Evolutionary conservation across 805 yeast genomes (phyloP).

Genomic region (Lipomyces starkeyi): DNA sequence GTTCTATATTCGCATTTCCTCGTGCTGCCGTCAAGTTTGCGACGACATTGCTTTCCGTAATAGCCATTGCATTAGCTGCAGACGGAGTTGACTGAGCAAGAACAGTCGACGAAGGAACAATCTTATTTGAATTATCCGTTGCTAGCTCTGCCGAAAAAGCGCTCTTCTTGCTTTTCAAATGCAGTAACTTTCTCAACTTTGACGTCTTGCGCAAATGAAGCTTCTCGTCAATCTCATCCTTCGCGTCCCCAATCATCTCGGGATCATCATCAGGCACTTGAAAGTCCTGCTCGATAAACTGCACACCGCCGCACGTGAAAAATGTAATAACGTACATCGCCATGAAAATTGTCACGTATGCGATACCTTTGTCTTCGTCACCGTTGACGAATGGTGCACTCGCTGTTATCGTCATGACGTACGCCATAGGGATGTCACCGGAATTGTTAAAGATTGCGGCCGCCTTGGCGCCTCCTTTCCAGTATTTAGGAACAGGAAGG

Average conservation of each 20-base stretch:
- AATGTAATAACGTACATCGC: constrained; percentile 70
- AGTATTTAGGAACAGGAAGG: constrained; percentile 68
- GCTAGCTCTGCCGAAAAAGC: neutral
- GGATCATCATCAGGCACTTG: constrained; percentile 39
- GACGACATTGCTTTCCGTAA: neutral
- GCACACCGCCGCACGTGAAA: constrained; percentile 78
- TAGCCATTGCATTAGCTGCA: neutral
- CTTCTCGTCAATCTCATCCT: constrained; percentile 3
- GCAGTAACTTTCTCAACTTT: constrained; percentile 5
- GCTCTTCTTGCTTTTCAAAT: neutral
- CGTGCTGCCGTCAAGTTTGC: neutral
- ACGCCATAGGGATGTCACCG: constrained; percentile 85
- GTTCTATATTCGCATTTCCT: neutral
- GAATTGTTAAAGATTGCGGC: constrained; percentile 81
- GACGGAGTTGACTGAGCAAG: neutral
- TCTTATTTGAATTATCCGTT: neutral
- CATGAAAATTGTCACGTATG: constrained; percentile 78
- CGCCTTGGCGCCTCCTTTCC: constrained; percentile 77
- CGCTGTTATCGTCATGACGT: constrained; percentile 65
- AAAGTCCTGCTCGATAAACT: constrained; percentile 74
- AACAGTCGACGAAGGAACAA: neutral
- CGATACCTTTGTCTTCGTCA: constrained; percentile 77
- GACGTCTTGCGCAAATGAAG: constrained; percentile 36
- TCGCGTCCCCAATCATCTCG: constrained; percentile 14
- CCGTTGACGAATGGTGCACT: constrained; percentile 61